Conservation (phyloP, 306 rosid genomes). For the Oxytropis ochrocephala region DNA sequence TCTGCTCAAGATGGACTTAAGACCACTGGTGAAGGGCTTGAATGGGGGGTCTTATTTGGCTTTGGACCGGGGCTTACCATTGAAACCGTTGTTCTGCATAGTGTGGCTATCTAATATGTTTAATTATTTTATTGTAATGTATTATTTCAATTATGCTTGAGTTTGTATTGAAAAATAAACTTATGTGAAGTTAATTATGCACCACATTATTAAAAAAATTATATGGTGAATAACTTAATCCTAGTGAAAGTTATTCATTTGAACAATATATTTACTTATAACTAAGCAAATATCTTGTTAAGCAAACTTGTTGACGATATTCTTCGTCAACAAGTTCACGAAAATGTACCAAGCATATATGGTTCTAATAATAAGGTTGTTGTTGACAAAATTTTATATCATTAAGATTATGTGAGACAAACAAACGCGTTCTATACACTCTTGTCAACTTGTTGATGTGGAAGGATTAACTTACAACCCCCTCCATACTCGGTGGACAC, state of each 20-base stretch:
- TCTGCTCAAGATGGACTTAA: slow-evolving; percentile 33
- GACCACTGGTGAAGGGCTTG: slow-evolving; percentile 33
- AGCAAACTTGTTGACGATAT: too few relatives aligned
- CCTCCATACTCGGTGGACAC: too few relatives aligned
- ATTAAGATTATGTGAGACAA: too few relatives aligned
- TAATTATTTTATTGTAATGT: not conserved
- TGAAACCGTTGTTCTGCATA: slow-evolving; percentile 53
- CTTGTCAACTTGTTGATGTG: too few relatives aligned
- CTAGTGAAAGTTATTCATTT: not conserved
- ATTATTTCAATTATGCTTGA: not conserved
- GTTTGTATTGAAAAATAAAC: not conserved
- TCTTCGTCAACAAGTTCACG: too few relatives aligned
- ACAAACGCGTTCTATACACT: too few relatives aligned
- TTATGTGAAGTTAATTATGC: not conserved
- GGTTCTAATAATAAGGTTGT: too few relatives aligned
- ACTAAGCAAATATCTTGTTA: not conserved
- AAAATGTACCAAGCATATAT: too few relatives aligned
- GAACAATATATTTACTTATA: not conserved
- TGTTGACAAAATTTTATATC: too few relatives aligned
- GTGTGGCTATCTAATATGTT: slow-evolving; percentile 23
- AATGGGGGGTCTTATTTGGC: slow-evolving; percentile 73
- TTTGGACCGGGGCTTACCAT: slow-evolving; percentile 76
- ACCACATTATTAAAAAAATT: not conserved
- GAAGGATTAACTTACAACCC: too few relatives aligned
- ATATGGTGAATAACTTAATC: not conserved